Base-by-base conservation (phyloP, 2,329 filamentous ascomycete genomes). In the Cladorrhinum sp. region DNA sequence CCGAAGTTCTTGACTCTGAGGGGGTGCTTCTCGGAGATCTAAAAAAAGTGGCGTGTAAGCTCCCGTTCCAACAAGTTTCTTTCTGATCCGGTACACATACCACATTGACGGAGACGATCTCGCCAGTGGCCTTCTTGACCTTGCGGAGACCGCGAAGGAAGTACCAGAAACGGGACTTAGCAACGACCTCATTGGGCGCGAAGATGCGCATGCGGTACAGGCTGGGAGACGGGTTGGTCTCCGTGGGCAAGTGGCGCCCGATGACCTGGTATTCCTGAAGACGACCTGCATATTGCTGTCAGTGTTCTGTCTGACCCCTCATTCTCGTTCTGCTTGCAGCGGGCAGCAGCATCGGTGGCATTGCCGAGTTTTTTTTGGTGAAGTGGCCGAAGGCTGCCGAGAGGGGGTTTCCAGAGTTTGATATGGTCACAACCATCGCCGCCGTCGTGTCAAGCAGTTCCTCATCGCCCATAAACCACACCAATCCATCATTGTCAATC, bases 161-260 rank as follows among this genome's bases (percentile, higher is more conserved):
- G 88, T 99, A 99, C 96, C 96, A 99, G 90, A 96, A 99, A 77
- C 95, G 91, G 79, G 93, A 97, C 90, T 99, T 99, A 79, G 96
- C 95, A 75, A 99, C 93, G 72, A 97, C 95, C 75, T 89, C 86
- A 84, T 99, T 99, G 73, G 92, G 91, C 72, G 95, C 95, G 81
- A 99, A 99, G 82, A 99, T 97, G 80, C 93, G 93, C 95, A 99
- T 99, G 82, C 95, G 93, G 89, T 98, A 99, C 81, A 99, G 90
- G 85, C 95, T 94, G 74, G 95, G 95, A 75, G 91, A 92, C 76
- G 94, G 92, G 87, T 96, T 96, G 79, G 90, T 86, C 86, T 99
- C 95, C 77, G 90, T 91, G 82, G 95, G 95, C 90, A 99, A 82
- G 83, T 97, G 94, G 83, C 96, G 94, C 85, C 96, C 95, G 79